These are phyloP conservation scores for Fusarium drepaniforme DNA, from an alignment of 2,329 filamentous ascomycete genomes.

Conservation along the genomic window DNA sequence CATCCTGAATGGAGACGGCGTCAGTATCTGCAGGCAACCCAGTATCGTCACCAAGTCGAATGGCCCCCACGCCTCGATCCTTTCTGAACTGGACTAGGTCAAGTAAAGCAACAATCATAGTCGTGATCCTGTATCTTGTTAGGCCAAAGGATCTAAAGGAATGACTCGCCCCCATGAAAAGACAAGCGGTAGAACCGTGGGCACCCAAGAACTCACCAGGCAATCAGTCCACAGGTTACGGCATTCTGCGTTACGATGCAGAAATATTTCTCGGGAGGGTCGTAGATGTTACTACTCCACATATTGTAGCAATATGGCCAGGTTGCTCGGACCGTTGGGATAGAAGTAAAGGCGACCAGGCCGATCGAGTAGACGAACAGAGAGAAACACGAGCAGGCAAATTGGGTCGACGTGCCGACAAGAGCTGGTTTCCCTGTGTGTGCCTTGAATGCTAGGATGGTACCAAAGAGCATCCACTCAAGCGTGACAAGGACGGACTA, in stretches of 20 bases:
- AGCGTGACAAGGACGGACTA: conserved; percentile 8
- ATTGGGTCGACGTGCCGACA: background rate
- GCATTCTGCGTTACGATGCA: conserved; percentile 13
- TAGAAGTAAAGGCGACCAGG: conserved; percentile 4
- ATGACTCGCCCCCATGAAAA: background rate
- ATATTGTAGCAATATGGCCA: conserved; percentile 12
- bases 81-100: conserved; percentile 7
- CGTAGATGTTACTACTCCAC: conserved; percentile 1
- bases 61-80: background rate
- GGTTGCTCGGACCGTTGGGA: background rate
- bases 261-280: conserved; percentile 6
- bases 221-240: conserved; percentile 6
- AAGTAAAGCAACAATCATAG: conserved; percentile 1
- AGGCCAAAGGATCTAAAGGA: background rate
- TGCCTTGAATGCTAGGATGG: background rate
- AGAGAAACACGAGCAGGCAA: conserved; percentile 8
- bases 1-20: conserved; percentile 1
- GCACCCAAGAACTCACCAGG: conserved; percentile 3
- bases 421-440: background rate
- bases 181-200: background rate
- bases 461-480: conserved; percentile 13
- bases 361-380: conserved; percentile 19
- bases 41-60: conserved; percentile 1
- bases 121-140: background rate
- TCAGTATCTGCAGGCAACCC: background rate